Base-by-base conservation (phyloP, 345 rosid species). In the Nasturtium officinale region DNA sequence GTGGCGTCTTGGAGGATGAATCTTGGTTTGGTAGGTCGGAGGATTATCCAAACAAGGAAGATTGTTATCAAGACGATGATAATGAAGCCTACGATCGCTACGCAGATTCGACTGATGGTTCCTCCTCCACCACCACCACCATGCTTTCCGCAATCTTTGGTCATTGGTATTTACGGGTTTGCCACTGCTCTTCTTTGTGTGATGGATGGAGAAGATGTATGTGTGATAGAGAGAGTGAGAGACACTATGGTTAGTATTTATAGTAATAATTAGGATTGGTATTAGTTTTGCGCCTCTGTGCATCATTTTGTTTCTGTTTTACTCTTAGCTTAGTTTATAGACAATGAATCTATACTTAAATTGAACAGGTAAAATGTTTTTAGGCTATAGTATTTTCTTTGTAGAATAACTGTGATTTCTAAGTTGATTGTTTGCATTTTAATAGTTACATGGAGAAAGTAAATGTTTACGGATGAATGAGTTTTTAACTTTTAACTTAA, bases 1-100 rank as follows among this genome's bases (percentile, higher is more conserved):
- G 97, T 91, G 71, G 85, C 85, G 80, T 94, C 98, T 77, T 89
- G 97, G 82, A 94, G 86, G 75, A 82, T 38, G 86, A 94, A 91
- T 2, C 61, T 61, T 5, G 98, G 98, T 35, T 94, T 94, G 15
- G 64, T 37, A 1, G 98, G 98, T 9, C 69, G 89, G 77, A 91
- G 90, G 48, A 89, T 81, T 59, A 90, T 82, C 96, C 96, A 91
- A 18, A 86, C 76, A 11, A 94, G 68, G 65, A 94, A 84, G 77
- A 91, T 70, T 15, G 80, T 79, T 77, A 89, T 13, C 0, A 87
- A 82, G 59, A 69, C 77, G 5, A 89, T 29, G 75, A 89, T 69
- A 73, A 75, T 32, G 85, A 88, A 87, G 61, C 83, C 43, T n/a
- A 87, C 43, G 61, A 94, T 76, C 2, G 82, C 73, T 58, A 67